These are phyloP conservation scores for Paramecium tetraurelia DNA, from an alignment of 73 alveolate species.

Conservation along the genomic window DNA sequence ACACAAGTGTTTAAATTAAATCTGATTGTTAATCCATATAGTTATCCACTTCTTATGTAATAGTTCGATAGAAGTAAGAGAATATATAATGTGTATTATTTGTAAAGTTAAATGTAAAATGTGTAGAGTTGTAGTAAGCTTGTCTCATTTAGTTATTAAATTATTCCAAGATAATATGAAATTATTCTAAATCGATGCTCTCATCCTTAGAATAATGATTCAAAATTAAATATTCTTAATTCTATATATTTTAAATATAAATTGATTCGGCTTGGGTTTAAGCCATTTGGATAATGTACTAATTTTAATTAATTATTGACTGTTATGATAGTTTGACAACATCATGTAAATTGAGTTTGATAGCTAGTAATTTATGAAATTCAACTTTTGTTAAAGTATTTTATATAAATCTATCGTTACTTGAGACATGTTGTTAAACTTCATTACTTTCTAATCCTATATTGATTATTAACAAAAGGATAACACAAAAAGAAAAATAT, in stretches of 20 bases:
- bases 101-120: background rate
- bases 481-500: background rate
- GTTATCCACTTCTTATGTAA: background rate
- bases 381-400: background rate
- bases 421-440: background rate
- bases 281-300: background rate
- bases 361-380: background rate
- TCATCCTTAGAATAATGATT: background rate
- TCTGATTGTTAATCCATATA: background rate
- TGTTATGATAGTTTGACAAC: background rate
- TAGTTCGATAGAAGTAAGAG: background rate
- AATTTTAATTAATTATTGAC: background rate
- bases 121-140: background rate
- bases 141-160: background rate
- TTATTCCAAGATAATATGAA: background rate
- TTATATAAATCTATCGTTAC: background rate
- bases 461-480: background rate
- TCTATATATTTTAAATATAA: background rate
- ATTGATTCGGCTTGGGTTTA: background rate
- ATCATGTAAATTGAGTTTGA: background rate
- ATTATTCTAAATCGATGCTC: background rate
- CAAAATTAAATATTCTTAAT: background rate
- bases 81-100: background rate
- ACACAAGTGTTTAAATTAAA: background rate
- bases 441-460: background rate